These are phyloP conservation scores for Sporormia fimetaria DNA, from an alignment of 495 filamentous ascomycete genomes.

Conservation along the genomic window DNA sequence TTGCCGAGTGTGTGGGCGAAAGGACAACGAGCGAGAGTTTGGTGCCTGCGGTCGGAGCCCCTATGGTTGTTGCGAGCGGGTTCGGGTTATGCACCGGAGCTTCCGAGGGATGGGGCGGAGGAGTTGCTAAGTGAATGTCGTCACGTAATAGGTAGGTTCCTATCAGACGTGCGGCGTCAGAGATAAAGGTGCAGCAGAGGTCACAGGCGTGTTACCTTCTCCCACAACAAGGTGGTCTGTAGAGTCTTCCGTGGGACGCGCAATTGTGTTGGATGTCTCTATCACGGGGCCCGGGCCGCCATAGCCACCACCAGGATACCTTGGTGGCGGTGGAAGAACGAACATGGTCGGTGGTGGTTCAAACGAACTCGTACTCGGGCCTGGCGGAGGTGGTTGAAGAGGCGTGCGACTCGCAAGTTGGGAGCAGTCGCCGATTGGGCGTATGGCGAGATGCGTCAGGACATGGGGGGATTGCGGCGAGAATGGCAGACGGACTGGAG, in stretches of 20 bases:
- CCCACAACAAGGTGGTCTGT: slow-evolving; percentile 79
- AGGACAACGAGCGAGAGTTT: slow-evolving; percentile 68
- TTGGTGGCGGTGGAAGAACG: slow-evolving; percentile 73
- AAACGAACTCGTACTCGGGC: too few species aligned
- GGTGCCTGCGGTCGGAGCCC: slow-evolving; percentile 73
- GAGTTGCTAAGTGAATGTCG: slow-evolving; percentile 83
- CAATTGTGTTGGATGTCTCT: slow-evolving; percentile 84
- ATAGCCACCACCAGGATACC: slow-evolving; percentile 57
- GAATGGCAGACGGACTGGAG: too few species aligned
- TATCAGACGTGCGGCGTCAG: slow-evolving; percentile 32
- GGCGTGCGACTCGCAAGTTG: too few species aligned
- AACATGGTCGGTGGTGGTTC: too few species aligned
- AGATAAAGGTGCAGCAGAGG: slow-evolving; percentile 2
- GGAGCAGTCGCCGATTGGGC: too few species aligned
- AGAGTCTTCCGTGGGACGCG: slow-evolving; percentile 64
- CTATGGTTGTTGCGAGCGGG: slow-evolving; percentile 71
- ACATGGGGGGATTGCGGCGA: too few species aligned
- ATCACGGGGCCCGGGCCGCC: slow-evolving; percentile 60
- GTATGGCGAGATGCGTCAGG: too few species aligned
- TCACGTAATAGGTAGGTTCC: slow-evolving; percentile 83
- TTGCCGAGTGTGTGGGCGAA: slow-evolving; percentile 47
- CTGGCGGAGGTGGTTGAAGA: too few species aligned
- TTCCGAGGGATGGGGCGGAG: slow-evolving; percentile 90
- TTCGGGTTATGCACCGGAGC: slow-evolving; percentile 75
- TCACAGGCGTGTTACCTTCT: slow-evolving; percentile 51